These are phyloP conservation scores for Talaromyces marneffei DNA, from an alignment of 2,329 filamentous ascomycete species.

Conservation along the genomic window DNA sequence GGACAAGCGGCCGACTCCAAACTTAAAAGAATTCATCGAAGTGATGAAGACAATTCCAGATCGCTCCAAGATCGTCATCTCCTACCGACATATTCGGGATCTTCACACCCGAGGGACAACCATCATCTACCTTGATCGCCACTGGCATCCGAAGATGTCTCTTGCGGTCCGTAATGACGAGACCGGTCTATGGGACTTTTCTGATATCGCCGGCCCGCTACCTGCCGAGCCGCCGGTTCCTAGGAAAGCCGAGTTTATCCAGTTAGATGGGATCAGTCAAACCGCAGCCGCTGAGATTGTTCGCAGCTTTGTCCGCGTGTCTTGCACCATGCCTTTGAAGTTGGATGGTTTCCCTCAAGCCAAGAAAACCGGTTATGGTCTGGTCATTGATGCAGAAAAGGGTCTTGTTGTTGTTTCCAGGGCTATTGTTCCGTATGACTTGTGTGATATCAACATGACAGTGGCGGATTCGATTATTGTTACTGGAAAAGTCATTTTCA, in stretches of 20 bases:
- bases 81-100: slow-evolving; percentile 91
- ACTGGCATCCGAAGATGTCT: slow-evolving; percentile 95
- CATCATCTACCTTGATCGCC: slow-evolving; percentile 86
- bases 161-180: slow-evolving; percentile 83
- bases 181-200: slow-evolving; percentile 91
- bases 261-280: slow-evolving; percentile 80
- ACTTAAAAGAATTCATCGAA: slow-evolving; percentile 81
- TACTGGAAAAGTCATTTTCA: slow-evolving; percentile 87
- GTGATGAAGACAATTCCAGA: slow-evolving; percentile 85
- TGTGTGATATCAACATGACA: slow-evolving; percentile 93
- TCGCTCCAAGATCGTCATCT: slow-evolving; percentile 78
- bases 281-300: slow-evolving; percentile 89
- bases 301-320: slow-evolving; percentile 87
- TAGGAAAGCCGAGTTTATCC: slow-evolving; percentile 81
- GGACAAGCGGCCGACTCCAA: slow-evolving; percentile 83
- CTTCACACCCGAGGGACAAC: slow-evolving; percentile 90
- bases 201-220: slow-evolving; percentile 72
- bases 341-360: slow-evolving; percentile 96
- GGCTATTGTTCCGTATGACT: slow-evolving; percentile 90
- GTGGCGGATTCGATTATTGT: slow-evolving; percentile 96
- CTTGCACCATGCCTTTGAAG: slow-evolving; percentile 90
- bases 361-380: slow-evolving; percentile 86
- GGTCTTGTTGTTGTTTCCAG: slow-evolving; percentile 90
- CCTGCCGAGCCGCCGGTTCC: slow-evolving; percentile 67
- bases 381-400: slow-evolving; percentile 96